Conservation (phyloP, 345 rosid genomes). For the Syzygium jambos region DNA sequence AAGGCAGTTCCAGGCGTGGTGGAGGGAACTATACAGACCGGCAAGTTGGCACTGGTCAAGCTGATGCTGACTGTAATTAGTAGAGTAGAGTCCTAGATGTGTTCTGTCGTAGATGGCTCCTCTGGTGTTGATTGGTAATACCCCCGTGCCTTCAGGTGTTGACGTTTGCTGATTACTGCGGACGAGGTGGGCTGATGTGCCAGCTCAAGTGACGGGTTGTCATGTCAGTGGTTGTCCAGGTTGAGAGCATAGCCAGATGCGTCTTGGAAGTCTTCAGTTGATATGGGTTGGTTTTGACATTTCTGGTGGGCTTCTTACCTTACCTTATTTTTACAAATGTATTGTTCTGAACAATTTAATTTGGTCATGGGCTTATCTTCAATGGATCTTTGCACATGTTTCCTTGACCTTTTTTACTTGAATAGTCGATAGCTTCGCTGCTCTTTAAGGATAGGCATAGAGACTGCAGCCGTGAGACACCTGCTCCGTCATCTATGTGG, state of each 20-base stretch:
- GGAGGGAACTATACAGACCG: conserved; percentile 40
- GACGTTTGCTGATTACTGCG: conserved; percentile 4
- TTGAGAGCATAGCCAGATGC: conserved; percentile 12
- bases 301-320: conserved; percentile 8
- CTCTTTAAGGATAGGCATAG: neutral
- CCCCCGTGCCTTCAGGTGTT: neutral
- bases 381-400: conserved; percentile 17
- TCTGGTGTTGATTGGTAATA: neutral
- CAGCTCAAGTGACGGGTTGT: neutral
- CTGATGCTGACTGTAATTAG: conserved; percentile 27
- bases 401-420: conserved; percentile 10
- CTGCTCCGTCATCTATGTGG: neutral
- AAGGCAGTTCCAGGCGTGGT: conserved; percentile 46
- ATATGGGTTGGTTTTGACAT: conserved; percentile 5
- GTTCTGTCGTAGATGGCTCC: neutral
- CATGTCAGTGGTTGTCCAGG: conserved; percentile 24
- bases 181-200: neutral
- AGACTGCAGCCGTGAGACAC: neutral
- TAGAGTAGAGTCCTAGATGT: neutral
- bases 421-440: neutral
- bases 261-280: neutral
- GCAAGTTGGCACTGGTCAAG: conserved; percentile 31
- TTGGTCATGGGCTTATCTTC: conserved; percentile 13
- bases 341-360: conserved; percentile 11
- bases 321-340: conserved; percentile 6